Percentiles rank a stretch among this genome's conserved stretches.
phyloP scores from a whole-genome alignment of 257 asterid genomes.

The Galeopsis tetrahit region DNA sequence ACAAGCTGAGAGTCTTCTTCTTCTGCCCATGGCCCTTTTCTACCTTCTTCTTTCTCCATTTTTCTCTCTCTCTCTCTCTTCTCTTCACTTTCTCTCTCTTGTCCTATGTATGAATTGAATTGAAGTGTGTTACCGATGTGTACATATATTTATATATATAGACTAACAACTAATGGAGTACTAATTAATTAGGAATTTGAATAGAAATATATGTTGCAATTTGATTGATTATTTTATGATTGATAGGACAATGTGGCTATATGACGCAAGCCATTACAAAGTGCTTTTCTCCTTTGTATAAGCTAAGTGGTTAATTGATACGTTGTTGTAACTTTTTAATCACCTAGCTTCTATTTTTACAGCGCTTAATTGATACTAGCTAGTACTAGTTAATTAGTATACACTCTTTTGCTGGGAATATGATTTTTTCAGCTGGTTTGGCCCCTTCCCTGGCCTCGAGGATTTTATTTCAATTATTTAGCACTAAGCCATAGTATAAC shows the following conservation, averaged over 20 bases:
- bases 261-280: slow-evolving; percentile 63
- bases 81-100: slow-evolving; percentile 33
- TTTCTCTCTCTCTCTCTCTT: slow-evolving; percentile 36
- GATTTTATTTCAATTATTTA: neutral
- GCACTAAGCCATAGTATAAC: neutral
- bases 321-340: slow-evolving; percentile 53
- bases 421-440: neutral
- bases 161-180: neutral
- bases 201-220: slow-evolving; percentile 21
- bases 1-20: slow-evolving; percentile 80
- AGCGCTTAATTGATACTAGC: too few species aligned
- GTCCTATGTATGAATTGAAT: neutral
- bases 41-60: slow-evolving; percentile 54
- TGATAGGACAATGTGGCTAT: slow-evolving; percentile 50
- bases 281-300: slow-evolving; percentile 32
- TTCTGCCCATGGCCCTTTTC: slow-evolving; percentile 95
- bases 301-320: slow-evolving; percentile 68
- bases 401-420: neutral
- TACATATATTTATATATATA: slow-evolving; percentile 32
- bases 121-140: slow-evolving; percentile 6
- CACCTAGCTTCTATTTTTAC: slow-evolving; percentile 23
- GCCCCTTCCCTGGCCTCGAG: too few species aligned
- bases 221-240: slow-evolving; percentile 33
- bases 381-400: too few species aligned
- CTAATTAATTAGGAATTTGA: slow-evolving; percentile 15